Evolutionary conservation across 805 yeast species (phyloP), one percentile per base, ranked within the genome.

Genomic region (Nakazawaea molendinolei): DNA sequence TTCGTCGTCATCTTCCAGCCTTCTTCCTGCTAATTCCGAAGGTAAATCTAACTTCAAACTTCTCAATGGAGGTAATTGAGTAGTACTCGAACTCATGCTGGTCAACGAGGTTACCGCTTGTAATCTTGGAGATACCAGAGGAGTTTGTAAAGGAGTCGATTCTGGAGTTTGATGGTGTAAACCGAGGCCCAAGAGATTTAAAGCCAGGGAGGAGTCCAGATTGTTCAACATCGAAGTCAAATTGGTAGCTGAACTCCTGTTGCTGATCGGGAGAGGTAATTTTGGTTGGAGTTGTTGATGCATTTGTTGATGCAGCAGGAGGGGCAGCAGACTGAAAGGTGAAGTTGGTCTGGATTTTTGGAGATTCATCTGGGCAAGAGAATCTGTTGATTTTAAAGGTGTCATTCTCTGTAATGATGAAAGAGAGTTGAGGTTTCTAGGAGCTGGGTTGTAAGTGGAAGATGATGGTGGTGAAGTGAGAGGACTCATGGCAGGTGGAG

Each of bases 291-390:
- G 28, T 25, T 7, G 28, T 25, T 7, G 9, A 26, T 20, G 26
- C 17, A 21, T 21, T 17, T 23, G 26, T 17, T n/a, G 18, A 17
- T 8, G 29, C 26, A 17, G 17, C 23, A 8, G 28, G 20, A 15
- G 22, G 20, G 17, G 32, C 5, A 10, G n/a, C 21, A 16, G 15
- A 8, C 5, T 16, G 36, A 8, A 20, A 5, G 76, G 76, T 8
- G 73, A 66, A 51, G 68, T 69, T 17, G 77, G 76, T 44, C 76
- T 52, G 23, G 74, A 67, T 44, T 60, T 65, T 47, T 71, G 71
- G 36, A 62, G 12, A 5, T 6, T 12, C 25, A 27, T 62, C 8
- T 13, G 42, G 39, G n/a, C n/a, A n/a, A n/a, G 44, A 35, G 14
- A 52, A 44, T 16, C 48, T 13, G 41, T 21, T 23, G 48, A 23